Conservation (phyloP, 2,329 filamentous ascomycete species). For the Rhexocercosporidium sp. region DNA sequence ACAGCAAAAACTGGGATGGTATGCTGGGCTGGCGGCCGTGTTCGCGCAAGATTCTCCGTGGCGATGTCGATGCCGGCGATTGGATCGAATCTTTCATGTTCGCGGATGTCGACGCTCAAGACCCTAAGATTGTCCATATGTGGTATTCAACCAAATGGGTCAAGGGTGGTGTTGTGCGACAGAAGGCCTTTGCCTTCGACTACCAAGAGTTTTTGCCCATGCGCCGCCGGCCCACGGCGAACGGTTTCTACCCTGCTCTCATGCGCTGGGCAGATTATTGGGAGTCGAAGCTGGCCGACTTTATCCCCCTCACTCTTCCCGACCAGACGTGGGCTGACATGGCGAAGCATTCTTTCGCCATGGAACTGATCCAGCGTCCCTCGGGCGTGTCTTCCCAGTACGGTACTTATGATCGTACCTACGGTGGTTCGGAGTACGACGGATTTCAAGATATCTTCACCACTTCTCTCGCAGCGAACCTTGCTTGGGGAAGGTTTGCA, state of each 20-base stretch:
- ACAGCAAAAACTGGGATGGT: neutral
- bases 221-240: neutral
- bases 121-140: neutral
- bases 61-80: neutral
- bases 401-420: neutral
- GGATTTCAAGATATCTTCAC: slow-evolving; percentile 9
- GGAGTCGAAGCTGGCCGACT: neutral
- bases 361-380: neutral
- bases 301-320: neutral
- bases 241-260: neutral
- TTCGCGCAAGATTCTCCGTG: neutral
- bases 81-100: neutral
- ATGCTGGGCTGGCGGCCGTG: neutral
- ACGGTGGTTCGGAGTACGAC: neutral
- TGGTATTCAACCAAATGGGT: neutral
- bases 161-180: neutral
- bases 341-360: neutral
- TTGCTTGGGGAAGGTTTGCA: neutral
- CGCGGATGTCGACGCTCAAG: neutral
- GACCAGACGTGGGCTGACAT: slow-evolving; percentile 1
- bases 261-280: neutral
- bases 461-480: neutral
- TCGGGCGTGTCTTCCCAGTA: neutral
- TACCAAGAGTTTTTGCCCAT: neutral
- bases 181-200: neutral